Base-by-base conservation (phyloP, 164 flowering plant genomes). In the Protea cynaroides region DNA sequence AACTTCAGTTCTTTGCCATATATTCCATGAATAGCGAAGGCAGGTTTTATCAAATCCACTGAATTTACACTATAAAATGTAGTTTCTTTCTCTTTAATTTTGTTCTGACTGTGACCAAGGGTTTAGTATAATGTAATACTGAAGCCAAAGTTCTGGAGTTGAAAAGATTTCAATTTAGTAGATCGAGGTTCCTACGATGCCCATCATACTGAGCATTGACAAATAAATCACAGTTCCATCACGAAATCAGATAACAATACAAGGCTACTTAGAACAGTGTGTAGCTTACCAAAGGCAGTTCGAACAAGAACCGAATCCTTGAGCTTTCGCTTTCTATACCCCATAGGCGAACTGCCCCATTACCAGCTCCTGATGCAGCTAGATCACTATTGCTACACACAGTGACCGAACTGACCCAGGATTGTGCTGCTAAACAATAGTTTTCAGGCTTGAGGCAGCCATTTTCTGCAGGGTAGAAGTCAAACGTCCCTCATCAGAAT, bases 361-460 rank as follows among this genome's bases (percentile, higher is more conserved):
- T 88, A 37, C 94, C 99, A 74, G 99, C 97, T 72, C 97, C 99
- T 57, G 99, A 95, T 71, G 97, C 97, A 71, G 86, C 96, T 69
- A 95, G 86, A 81, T 92, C 99, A 77, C 96, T 90, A 65, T 78
- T 76, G 72, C 87, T 78, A 73, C 96, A 92, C 9, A 95, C 83
- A 56, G 83, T 46, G 38, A 95, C 77, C 8, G 97, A 81, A 71
- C 89, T 76, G 53, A 95, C 90, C 99, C 97, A 92, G 6, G 97
- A 95, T 64, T 65, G 62, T 40, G 82, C 89, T 47, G 92, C 65
- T 37, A 82, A 66, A 69, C 70, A 58, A 47, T 21, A 11, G 15
- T 37, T 71, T 50, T 56, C 71, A 38, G 71, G 58, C 50, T 57
- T 58, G 12, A 58, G 21, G 52, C 62, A 61, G 21, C 79, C 83